Percentiles rank a stretch among this genome's conserved stretches.
phyloP scores from a whole-genome alignment of 2,329 filamentous ascomycete genomes.

The Beauveria bassiana region DNA sequence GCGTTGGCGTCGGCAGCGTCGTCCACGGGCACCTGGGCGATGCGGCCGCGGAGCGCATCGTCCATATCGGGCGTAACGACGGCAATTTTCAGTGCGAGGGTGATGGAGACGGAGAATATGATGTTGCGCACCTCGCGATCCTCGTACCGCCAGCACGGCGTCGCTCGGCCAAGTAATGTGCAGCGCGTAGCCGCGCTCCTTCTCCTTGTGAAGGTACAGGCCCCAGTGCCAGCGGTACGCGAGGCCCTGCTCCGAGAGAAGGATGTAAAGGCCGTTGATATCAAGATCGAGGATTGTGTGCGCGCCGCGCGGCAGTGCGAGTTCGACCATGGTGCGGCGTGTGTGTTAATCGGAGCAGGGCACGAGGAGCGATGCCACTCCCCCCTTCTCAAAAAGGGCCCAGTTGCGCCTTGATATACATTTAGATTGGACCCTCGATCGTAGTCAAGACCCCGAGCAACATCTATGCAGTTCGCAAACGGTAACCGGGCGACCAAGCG shows the following conservation, averaged over 20 bases:
- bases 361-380: too few species aligned
- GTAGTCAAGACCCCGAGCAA: too few species aligned
- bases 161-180: not conserved
- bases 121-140: not conserved
- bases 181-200: not conserved
- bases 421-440: too few species aligned
- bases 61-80: not conserved
- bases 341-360: not conserved
- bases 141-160: not conserved
- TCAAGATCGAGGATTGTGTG: too few species aligned
- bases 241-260: too few species aligned
- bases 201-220: not conserved
- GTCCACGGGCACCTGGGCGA: not conserved
- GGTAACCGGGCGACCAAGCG: too few species aligned
- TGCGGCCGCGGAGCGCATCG: not conserved
- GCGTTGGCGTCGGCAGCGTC: not conserved
- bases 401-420: too few species aligned
- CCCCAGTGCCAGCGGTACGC: not conserved
- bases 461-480: too few species aligned
- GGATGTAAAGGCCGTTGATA: too few species aligned
- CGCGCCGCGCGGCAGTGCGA: too few species aligned
- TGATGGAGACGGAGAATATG: not conserved
- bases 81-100: not conserved
- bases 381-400: too few species aligned
- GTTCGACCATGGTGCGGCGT: too few species aligned